Evolutionary conservation across 495 filamentous ascomycete species (phyloP).

Genomic region (Neurospora tetrasperma): DNA sequence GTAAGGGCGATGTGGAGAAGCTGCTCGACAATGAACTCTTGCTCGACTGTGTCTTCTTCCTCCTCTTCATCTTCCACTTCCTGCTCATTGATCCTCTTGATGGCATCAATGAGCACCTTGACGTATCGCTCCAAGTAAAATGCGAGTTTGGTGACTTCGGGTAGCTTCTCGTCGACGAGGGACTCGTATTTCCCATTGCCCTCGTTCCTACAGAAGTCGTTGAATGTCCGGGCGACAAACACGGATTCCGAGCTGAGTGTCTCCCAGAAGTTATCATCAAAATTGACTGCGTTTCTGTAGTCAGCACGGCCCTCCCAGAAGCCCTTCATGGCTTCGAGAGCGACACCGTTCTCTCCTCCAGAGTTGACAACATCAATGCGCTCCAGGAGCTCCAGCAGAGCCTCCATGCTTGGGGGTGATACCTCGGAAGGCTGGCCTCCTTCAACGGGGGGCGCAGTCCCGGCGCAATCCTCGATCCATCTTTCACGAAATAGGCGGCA

Average conservation of each 20-base stretch:
- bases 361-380: constrained; percentile 88
- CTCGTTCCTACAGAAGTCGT: constrained; percentile 72
- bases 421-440: constrained; percentile 38
- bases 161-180: constrained; percentile 82
- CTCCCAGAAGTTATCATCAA: constrained; percentile 85
- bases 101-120: constrained; percentile 59
- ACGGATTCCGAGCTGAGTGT: constrained; percentile 72
- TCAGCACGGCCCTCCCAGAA: constrained; percentile 95
- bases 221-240: constrained; percentile 84
- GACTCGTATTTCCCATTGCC: constrained; percentile 59
- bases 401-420: constrained; percentile 56
- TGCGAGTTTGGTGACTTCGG: constrained; percentile 82
- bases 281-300: constrained; percentile 69
- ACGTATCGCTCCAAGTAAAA: constrained; percentile 72
- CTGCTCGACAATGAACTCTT: constrained; percentile 92
- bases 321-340: constrained; percentile 80
- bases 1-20: constrained; percentile 85
- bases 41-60: constrained; percentile 71
- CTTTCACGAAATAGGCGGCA: constrained; percentile 82
- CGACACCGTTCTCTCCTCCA: constrained; percentile 79
- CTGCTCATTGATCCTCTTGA: constrained; percentile 45
- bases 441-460: constrained; percentile 41
- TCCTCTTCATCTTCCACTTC: constrained; percentile 49
- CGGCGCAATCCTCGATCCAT: constrained; percentile 92
- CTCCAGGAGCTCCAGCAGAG: constrained; percentile 81